Evolutionary conservation across 345 rosid species (phyloP), one percentile per base, ranked within the genome.

Genomic region (Mercurialis annua): DNA sequence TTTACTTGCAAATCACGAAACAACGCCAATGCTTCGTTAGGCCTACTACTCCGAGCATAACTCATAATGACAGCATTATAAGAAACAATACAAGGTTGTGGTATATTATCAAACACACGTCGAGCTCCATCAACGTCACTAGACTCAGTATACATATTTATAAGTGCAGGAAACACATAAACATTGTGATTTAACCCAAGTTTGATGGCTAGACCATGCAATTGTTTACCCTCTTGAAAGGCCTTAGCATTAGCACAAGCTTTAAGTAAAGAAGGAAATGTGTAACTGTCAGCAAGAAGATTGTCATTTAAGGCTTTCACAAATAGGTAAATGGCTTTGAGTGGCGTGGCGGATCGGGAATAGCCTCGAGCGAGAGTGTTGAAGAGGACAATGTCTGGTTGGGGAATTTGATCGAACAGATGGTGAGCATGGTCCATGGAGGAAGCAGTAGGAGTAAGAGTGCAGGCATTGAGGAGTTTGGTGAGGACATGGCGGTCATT

Each of bases 131-230:
- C 77, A 38, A 63, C 38, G 26, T 68, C 73, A 30, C 33, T 21
- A 51, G 73, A 68, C 68, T 51, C 66, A 0, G 66, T 50, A 7
- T 68, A 64, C 77, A 68, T 47, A 31, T 36, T 68, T 46, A 74
- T 74, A n/a, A 68, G 65, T 18, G 77, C 57, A 24, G 66, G 73
- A 52, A 24, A 46, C 73, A 76, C 27, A 83, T 78, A 87, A 1
- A 73, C 17, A 60, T 92, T 81, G 36, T 68, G 59, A 70, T 42
- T 71, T 50, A 89, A 36, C 73, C 88, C 89, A 38, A 83, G 61
- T 77, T 89, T 92, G 66, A 82, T 58, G 17, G 73, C 66, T 54
- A 73, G 40, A 52, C 64, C 42, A 73, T 73, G 77, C 72, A 74
- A 33, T 10, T 68, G 70, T 26, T 64, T 63, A 57, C 77, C 77